Percentiles rank a stretch among this genome's conserved stretches.
Conservation (phyloP, 1,284 basidiomycete species). For the Puccinia coronata region DNA sequence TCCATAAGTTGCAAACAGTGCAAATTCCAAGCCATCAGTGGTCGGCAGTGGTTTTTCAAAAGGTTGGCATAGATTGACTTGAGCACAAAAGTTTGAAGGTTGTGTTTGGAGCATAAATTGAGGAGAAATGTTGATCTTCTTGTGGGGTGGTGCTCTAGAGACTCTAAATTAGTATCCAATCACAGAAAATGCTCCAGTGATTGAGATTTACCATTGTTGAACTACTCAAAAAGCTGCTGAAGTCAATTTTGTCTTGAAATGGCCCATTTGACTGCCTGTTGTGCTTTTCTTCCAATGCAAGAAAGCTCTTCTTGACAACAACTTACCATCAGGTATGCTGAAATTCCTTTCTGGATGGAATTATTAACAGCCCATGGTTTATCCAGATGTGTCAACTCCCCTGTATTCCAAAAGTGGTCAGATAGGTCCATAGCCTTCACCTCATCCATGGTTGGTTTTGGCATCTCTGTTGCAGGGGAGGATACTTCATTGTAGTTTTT, state of each 20-base stretch:
- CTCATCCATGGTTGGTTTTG: not conserved
- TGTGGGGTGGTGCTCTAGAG: not conserved
- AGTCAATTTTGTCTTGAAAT: not conserved
- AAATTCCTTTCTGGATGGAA: not conserved
- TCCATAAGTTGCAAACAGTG: not conserved
- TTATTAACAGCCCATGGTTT: slow-evolving; percentile 6
- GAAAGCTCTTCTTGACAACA: not conserved
- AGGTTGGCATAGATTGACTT: not conserved
- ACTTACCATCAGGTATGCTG: not conserved
- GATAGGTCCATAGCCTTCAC: not conserved
- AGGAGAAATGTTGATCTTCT: not conserved
- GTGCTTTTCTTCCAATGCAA: not conserved
- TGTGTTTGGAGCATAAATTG: not conserved
- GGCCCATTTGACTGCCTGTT: not conserved
- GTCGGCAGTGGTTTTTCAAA: not conserved
- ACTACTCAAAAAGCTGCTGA: not conserved
- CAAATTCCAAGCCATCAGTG: not conserved
- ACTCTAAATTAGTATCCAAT: not conserved
- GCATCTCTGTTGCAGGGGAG: not conserved
- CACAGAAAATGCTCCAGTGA: too few species aligned
- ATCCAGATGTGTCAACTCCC: not conserved
- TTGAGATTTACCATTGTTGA: not conserved
- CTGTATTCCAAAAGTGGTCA: slow-evolving; percentile 3
- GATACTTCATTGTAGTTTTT: not conserved
- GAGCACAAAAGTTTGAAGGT: not conserved